phyloP scores from a whole-genome alignment of 805 yeast genomes.

The Candida insectalens region DNA sequence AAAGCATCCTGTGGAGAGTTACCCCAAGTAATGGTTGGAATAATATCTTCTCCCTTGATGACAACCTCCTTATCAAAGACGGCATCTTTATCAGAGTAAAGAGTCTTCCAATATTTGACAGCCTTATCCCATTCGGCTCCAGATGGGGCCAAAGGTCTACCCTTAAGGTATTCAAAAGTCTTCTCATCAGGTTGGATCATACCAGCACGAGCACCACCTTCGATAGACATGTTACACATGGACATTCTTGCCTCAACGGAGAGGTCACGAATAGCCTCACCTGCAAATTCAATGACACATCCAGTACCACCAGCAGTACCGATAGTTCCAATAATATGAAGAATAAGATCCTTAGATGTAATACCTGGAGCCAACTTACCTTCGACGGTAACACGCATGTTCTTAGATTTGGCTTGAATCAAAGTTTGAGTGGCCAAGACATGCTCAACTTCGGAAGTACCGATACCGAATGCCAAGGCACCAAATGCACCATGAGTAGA shows the following conservation, averaged over 20 bases:
- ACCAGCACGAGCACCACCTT: conserved; percentile 99
- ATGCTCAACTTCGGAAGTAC: conserved; percentile 98
- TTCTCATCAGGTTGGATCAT: conserved; percentile 94
- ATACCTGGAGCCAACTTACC: conserved; percentile 84
- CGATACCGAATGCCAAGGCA: conserved; percentile 95
- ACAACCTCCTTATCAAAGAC: conserved; percentile 74
- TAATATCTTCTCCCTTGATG: conserved; percentile 74
- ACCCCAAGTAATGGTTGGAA: conserved; percentile 99
- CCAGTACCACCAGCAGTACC: conserved; percentile 99
- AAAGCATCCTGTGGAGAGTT: conserved; percentile 98
- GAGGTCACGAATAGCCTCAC: conserved; percentile 81
- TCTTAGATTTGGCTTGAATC: conserved; percentile 90
- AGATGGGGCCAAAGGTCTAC: conserved; percentile 89
- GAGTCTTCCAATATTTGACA: conserved; percentile 78
- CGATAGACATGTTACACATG: conserved; percentile 98
- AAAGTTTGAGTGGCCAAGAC: conserved; percentile 96
- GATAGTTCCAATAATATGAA: conserved; percentile 91
- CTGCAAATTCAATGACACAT: conserved; percentile 91
- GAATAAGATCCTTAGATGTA: conserved; percentile 90
- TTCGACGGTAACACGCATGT: conserved; percentile 81
- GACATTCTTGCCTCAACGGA: conserved; percentile 99
- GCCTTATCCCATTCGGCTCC: conserved; percentile 97
- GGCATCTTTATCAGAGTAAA: conserved; percentile 85
- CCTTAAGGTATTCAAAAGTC: conserved; percentile 83
- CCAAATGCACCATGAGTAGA: conserved; percentile 99